A percentile compares a stretch with the other conserved stretches of the same genome.
phyloP scores from a whole-genome alignment of 2,329 filamentous ascomycete genomes.

The Fusarium chaquense region DNA sequence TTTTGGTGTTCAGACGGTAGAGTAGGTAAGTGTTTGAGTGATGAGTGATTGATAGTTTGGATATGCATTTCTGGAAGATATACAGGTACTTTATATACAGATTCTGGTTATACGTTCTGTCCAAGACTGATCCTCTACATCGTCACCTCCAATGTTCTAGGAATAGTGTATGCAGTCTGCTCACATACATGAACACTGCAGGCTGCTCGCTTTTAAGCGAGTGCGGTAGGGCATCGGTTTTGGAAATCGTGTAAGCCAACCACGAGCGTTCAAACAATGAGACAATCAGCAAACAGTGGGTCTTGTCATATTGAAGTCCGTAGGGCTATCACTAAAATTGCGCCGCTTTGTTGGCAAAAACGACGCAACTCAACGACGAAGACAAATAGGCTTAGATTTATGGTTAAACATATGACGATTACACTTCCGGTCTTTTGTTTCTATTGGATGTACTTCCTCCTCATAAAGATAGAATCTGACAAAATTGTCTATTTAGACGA shows the following conservation, averaged over 20 bases:
- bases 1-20: rapidly evolving
- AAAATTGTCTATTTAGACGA: too few species aligned
- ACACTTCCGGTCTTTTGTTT: rapidly evolving
- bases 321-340: background rate
- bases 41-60: background rate
- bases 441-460: rapidly evolving
- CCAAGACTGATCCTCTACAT: background rate
- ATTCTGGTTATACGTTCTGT: rapidly evolving
- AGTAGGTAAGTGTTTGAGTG: background rate
- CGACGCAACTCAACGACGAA: background rate
- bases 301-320: background rate
- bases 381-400: background rate
- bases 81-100: background rate
- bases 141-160: background rate
- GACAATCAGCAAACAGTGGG: background rate
- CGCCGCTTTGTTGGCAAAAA: background rate
- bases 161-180: background rate
- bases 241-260: rapidly evolving
- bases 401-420: background rate
- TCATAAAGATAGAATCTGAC: background rate
- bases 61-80: background rate
- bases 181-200: background rate
- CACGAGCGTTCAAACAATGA: rapidly evolving
- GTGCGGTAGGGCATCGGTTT: background rate
- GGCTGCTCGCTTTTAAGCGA: background rate